Base-by-base conservation (phyloP, 1,284 basidiomycete genomes). In the Moesziomyces parantarcticus region DNA sequence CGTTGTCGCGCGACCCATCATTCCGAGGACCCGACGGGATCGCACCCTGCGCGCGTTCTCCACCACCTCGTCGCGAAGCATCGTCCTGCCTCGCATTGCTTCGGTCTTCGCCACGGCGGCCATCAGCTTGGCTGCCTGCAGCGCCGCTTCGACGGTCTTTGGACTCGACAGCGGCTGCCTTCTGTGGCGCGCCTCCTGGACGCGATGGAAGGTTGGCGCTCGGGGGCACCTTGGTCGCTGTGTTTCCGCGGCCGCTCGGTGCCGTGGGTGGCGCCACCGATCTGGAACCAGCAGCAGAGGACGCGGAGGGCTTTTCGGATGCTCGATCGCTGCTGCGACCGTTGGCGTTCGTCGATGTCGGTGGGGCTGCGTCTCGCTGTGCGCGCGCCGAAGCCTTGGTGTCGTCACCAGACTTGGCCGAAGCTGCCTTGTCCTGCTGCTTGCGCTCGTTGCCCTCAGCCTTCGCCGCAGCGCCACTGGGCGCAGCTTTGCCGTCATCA, bases 171-270 rank as follows among this genome's bases (percentile, higher is more conserved):
- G 65, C 45, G 2, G 47, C 20, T 9, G 32, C 20, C n/a, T 58
- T 58, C 25, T 62, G 65, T 50, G 65, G 51, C 8, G 55, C 2
- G 3, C 58, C 48, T 2, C 47, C 60, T 1, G 66, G 66, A 6
- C 67, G 67, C 11, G 50, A 57, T 1, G 67, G 67, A 6, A 70
- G 60, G 29, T 70, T 70, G 36, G 67, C 67, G 18, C 50, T 57
- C 26, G 56, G 48, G 4, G 67, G 67, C 10, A 70, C 52, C 42
- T 49, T 55, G 3, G 61, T 70, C 3, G 59, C 40, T 11, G 26
- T 40, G 14, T 32, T 36, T 26, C 65, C 58, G 8, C 60, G 56
- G n/a, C 39, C n/a, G 34, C 43, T 45, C 5, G 46, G 47, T 25
- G 54, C 65, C n/a, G 50, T 23, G 14, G 58, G 34, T 10, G 51